Base-by-base conservation (phyloP, 257 asterid genomes). In the Solanum corneliomulleri region DNA sequence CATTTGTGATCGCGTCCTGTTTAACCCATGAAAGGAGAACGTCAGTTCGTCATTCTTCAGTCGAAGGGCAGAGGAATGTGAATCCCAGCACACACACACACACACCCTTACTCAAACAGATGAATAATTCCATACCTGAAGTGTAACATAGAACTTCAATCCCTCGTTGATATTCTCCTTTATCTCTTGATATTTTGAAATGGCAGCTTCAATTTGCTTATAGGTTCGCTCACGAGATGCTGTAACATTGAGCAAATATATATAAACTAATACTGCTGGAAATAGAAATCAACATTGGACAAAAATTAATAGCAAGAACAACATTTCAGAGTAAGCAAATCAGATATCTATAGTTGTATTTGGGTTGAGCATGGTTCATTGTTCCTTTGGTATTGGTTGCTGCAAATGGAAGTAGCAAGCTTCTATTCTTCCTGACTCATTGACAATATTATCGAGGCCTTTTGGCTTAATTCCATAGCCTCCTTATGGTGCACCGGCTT, bases 141-240 rank as follows among this genome's bases (percentile, higher is more conserved):
- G 99, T 86, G 97, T 96, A 45, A 96, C 94, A 88, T 97, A 97
- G 89, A 97, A 97, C 92, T 96, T 96, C 92, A 97, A 85, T 88
- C 99, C 99, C 92, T 97, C 99, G 88, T 96, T 94, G 77, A 97
- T 92, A 91, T 97, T 97, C 88, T 96, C 98, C 94, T 97, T 95
- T 88, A 96, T 93, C 89, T 97, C 99, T 87, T 86, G 95, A 87
- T 87, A 97, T 87, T 96, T 97, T 23, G 95, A 97, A 87, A 95
- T 88, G 87, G 98, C 99, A 89, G 98, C 98, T 93, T 97, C 99
- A 84, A 97, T 97, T 90, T 97, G 99, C 87, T 93, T 93, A 86
- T 93, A 97, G 89, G 93, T 91, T 93, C 89, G 94, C 90, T 96
- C 99, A 33, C 98, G 96, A 82, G 98, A 96, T 91, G 96, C 99